A percentile compares a stretch with the other conserved stretches of the same genome.
Conservation (phyloP, 345 rosid genomes). For the Excoecaria agallocha region DNA sequence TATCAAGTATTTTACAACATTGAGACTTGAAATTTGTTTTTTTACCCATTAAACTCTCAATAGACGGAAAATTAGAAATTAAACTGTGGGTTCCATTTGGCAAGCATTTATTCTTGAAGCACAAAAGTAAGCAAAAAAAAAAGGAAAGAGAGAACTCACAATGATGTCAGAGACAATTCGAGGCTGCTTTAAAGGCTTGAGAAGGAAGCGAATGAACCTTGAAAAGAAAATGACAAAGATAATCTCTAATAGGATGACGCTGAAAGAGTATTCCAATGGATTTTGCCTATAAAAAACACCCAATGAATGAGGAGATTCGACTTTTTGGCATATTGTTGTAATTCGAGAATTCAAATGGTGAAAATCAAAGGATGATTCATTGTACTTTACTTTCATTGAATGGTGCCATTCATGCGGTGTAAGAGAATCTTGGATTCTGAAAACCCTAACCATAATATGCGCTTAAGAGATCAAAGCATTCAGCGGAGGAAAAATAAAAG, state of each 20-base stretch:
- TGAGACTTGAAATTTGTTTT: no score
- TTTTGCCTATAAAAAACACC: constrained; percentile 47
- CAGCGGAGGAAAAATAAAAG: background rate
- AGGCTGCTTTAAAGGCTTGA: constrained; percentile 75
- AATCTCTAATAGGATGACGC: constrained; percentile 39
- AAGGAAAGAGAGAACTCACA: constrained; percentile 34
- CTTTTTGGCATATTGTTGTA: constrained; percentile 31
- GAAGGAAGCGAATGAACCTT: constrained; percentile 42
- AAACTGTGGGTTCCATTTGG: no score
- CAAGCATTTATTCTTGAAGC: no score
- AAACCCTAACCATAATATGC: constrained; percentile 22
- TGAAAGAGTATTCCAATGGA: constrained; percentile 39
- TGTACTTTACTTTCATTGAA: background rate
- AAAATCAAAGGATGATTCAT: background rate
- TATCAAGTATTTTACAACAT: no score
- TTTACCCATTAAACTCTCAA: no score
- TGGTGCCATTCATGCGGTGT: background rate
- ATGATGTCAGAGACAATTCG: constrained; percentile 61
- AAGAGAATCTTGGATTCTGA: background rate
- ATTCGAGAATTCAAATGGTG: background rate
- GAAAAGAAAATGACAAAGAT: constrained; percentile 39
- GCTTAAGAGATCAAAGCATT: background rate
- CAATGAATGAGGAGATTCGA: constrained; percentile 17
- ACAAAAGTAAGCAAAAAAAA: no score
- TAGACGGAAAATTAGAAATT: no score